Conservation (phyloP, 2,329 filamentous ascomycete genomes). For the Didymella pomorum region DNA sequence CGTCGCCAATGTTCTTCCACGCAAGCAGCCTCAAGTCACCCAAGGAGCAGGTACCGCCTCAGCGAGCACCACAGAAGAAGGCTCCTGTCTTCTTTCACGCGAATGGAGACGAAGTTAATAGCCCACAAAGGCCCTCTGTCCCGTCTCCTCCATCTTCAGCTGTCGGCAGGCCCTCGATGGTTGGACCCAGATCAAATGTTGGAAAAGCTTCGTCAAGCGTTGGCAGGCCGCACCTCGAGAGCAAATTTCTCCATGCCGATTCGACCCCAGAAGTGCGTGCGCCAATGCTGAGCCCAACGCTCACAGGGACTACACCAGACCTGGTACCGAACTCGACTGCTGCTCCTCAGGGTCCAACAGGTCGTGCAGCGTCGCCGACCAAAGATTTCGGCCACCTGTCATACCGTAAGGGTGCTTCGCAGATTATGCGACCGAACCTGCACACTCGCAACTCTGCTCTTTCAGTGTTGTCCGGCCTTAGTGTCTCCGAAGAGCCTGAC, state of each 20-base stretch:
- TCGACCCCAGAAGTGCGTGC: conserved; percentile 52
- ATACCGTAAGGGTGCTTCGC: conserved; percentile 59
- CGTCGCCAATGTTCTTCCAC: conserved; percentile 83
- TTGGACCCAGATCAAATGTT: conserved; percentile 10
- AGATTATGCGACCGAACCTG: conserved; percentile 54
- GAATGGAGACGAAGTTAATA: conserved; percentile 57
- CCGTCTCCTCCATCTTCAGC: conserved; percentile 50
- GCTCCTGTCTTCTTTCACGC: conserved; percentile 61
- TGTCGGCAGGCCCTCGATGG: conserved; percentile 21
- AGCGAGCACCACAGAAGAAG: conserved; percentile 52
- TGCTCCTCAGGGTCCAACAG: conserved; percentile 24
- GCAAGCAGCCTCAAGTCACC: conserved; percentile 72
- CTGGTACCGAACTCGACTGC: conserved; percentile 25
- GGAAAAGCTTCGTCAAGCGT: conserved; percentile 22
- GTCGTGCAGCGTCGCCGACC: conserved; percentile 55
- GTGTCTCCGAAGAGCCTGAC: conserved; percentile 35
- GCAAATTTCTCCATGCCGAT: conserved; percentile 80
- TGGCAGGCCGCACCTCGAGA: conserved; percentile 37
- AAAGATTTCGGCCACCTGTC: conserved; percentile 60
- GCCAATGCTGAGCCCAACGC: conserved; percentile 46
- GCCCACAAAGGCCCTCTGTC: conserved; percentile 24
- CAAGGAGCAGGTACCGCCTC: conserved; percentile 42
- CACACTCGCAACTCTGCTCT: conserved; percentile 42
- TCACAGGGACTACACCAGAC: conserved; percentile 39
- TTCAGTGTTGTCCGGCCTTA: conserved; percentile 43